Conservation (phyloP, 306 rosid species). For the Quercus suber region DNA sequence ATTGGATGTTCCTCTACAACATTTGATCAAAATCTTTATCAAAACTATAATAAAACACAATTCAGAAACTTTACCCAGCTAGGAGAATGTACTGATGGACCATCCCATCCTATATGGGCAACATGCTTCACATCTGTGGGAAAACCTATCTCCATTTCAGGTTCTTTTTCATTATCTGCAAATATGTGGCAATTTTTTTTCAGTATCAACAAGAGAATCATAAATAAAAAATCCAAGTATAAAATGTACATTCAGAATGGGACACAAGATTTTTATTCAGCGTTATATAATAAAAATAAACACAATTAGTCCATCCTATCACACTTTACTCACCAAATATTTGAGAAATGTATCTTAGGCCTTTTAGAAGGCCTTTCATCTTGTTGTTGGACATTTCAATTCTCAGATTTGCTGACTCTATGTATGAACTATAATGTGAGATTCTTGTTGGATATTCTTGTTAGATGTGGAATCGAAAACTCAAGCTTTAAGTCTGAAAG, state of each 20-base stretch:
- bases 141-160: slow-evolving; percentile 72
- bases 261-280: too few relatives aligned
- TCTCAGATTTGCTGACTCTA: slow-evolving; percentile 13
- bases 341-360: slow-evolving; percentile 85
- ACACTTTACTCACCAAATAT: slow-evolving; percentile 66
- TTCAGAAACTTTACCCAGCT: slow-evolving; percentile 64
- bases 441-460: background rate
- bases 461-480: slow-evolving; percentile 12
- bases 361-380: slow-evolving; percentile 90
- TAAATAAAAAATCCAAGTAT: too few relatives aligned
- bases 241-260: too few relatives aligned
- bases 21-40: background rate
- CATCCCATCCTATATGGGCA: slow-evolving; percentile 89
- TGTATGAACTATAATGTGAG: background rate
- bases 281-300: too few relatives aligned
- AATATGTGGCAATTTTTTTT: background rate
- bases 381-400: slow-evolving; percentile 54
- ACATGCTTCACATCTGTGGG: slow-evolving; percentile 98
- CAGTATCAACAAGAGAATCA: background rate
- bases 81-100: slow-evolving; percentile 73
- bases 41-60: background rate
- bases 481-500: slow-evolving; percentile 13
- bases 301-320: too few relatives aligned
- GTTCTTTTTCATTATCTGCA: slow-evolving; percentile 68
- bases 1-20: background rate